phyloP scores from a whole-genome alignment of 345 rosid genomes.

The Rhodomyrtus tomentosa region DNA sequence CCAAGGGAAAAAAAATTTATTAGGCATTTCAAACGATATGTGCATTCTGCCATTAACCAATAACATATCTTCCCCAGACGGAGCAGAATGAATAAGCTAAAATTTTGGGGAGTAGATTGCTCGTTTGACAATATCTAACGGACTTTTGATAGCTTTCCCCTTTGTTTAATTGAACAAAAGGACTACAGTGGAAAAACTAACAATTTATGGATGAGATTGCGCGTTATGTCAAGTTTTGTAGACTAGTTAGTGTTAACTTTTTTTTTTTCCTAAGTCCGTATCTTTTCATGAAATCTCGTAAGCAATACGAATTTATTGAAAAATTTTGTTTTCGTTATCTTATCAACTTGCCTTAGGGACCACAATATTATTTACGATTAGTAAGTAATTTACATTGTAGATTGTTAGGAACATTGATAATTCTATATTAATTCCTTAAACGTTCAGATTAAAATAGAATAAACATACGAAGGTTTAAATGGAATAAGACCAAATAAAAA shows the following conservation, averaged over 20 bases:
- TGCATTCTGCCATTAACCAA: not conserved
- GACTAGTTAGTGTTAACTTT: not conserved
- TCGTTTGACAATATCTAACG: too few species aligned
- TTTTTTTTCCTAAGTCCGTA: not conserved
- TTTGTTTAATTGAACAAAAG: too few species aligned
- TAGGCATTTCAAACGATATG: not conserved
- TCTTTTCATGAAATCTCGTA: not conserved
- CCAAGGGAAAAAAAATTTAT: not conserved
- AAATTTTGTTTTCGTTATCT: not conserved
- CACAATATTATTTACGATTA: not conserved
- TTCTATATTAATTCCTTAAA: too few species aligned
- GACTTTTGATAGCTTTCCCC: not conserved
- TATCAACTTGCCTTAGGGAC: not conserved
- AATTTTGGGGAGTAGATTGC: too few species aligned
- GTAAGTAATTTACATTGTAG: not conserved
- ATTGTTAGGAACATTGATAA: not conserved
- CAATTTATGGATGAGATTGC: too few species aligned
- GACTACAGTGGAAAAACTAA: not conserved
- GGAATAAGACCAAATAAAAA: too few species aligned
- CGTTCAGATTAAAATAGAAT: too few species aligned
- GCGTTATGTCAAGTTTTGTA: too few species aligned
- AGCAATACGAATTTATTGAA: not conserved
- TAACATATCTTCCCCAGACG: not conserved
- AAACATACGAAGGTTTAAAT: too few species aligned
- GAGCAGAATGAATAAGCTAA: too few species aligned